Conservation (phyloP, 2,329 filamentous ascomycete species). For the Paecilomyces formosus region DNA sequence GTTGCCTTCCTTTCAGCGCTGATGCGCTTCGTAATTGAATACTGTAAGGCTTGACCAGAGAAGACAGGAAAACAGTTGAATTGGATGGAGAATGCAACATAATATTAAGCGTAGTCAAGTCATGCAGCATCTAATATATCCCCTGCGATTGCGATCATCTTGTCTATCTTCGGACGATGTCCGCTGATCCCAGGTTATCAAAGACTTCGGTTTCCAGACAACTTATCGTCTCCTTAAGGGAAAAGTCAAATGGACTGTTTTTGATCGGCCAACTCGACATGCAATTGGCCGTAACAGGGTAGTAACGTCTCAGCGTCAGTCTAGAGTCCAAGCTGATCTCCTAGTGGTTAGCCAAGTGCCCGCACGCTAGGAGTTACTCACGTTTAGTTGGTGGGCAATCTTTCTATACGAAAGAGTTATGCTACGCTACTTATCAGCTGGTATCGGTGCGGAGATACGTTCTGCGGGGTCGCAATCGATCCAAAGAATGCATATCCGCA, state of each 20-base stretch:
- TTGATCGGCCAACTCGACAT: not conserved
- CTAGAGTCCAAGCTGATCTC: not conserved
- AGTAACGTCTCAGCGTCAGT: not conserved
- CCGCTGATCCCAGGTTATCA: not conserved
- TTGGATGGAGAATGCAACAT: not conserved
- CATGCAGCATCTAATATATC: not conserved
- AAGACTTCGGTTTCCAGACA: not conserved
- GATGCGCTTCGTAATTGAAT: not conserved
- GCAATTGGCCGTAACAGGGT: not conserved
- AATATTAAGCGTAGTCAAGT: not conserved
- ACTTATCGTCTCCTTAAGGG: not conserved
- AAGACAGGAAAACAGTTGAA: not conserved
- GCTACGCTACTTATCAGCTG: not conserved
- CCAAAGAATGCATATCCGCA: not conserved
- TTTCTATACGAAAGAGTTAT: not conserved
- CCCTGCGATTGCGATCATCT: not conserved
- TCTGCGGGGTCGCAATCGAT: not conserved
- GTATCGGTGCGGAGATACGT: not conserved
- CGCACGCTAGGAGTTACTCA: conserved; percentile 5
- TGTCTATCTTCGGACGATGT: not conserved
- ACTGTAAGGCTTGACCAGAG: not conserved
- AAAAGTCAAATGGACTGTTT: not conserved
- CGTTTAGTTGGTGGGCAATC: not conserved
- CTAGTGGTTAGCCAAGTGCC: not conserved
- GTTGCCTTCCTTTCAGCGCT: not conserved